Evolutionary conservation across 1,284 basidiomycete species (phyloP), one percentile per base, ranked within the genome.

Genomic region (Sanghuangporus weigelae): DNA sequence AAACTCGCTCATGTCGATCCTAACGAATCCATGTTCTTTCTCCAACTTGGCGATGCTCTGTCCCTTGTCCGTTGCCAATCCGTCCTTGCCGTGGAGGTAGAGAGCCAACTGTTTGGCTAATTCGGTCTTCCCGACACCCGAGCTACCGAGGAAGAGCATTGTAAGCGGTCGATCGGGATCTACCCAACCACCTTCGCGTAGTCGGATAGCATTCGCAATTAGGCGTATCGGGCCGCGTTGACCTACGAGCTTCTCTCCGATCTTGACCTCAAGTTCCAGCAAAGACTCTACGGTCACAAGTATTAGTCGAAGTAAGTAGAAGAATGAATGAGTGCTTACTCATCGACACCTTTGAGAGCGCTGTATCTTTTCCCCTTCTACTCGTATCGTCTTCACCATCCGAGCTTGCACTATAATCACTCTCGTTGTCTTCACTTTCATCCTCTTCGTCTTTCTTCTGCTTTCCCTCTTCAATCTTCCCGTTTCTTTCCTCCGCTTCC

Each of bases 131-230:
- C 63, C 63, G n/a, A 63, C 63, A 35, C 63, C 63, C 5, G 63
- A 63, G 63, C 63, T 63, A 11, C 63, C 63, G 31, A 63, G 58
- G 50, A 63, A 63, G 57, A 63, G 63, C 57, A 63, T 59, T 10
- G 59, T 58, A 40, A 63, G 63, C 10, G 63, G 63, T 26, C 63
- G 48, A 49, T 63, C 63, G 16, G 63, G 63, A 38, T 60, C 63
- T 14, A 63, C 58, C 63, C 63, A 63, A 2, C 50, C 50, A 39
- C 59, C 55, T 48, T 63, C 57, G 14, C 63, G 63, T 7, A 63
- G 50, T 40, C 63, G 57, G n/a, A 63, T 60, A 16, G 57, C 50
- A 26, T 49, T 57, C 21, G 63, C 57, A 14, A 63, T 57, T 8
- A 39, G 16, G 10, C 57, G 63, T n/a, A 63, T 56, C 8, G 63